phyloP scores from a whole-genome alignment of 2,329 filamentous ascomycete genomes.

The Lasiodiplodia gonubiensis region DNA sequence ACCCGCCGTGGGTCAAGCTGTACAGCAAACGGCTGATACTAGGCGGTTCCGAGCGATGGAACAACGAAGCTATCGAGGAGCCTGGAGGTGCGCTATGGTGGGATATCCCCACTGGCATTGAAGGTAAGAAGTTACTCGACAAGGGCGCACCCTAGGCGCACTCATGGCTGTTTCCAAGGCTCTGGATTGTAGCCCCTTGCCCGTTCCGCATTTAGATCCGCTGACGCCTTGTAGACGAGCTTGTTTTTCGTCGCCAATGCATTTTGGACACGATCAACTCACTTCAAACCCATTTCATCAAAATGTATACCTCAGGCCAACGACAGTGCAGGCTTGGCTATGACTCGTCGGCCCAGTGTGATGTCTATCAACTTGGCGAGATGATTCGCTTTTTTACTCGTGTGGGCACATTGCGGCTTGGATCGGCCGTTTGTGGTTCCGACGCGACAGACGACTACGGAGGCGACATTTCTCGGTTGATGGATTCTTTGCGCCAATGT shows the following conservation, averaged over 20 bases:
- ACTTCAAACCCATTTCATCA: slow-evolving; percentile 70
- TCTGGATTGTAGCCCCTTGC: not conserved
- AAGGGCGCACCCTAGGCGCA: not conserved
- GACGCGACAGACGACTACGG: slow-evolving; percentile 57
- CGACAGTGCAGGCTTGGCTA: slow-evolving; percentile 76
- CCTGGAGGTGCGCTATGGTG: slow-evolving; percentile 66
- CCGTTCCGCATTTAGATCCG: not conserved
- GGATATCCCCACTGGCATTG: slow-evolving; percentile 71
- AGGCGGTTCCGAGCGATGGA: slow-evolving; percentile 68
- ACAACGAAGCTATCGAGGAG: slow-evolving; percentile 39
- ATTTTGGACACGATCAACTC: slow-evolving; percentile 73
- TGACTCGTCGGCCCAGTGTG: slow-evolving; percentile 73
- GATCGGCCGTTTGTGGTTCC: slow-evolving; percentile 50
- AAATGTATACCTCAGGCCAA: slow-evolving; percentile 69
- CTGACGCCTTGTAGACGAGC: slow-evolving; percentile 59
- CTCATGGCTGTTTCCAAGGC: slow-evolving; percentile 6
- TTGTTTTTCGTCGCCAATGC: slow-evolving; percentile 68
- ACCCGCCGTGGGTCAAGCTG: slow-evolving; percentile 64
- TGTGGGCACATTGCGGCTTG: slow-evolving; percentile 65
- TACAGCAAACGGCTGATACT: slow-evolving; percentile 70
- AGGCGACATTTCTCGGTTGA: slow-evolving; percentile 66
- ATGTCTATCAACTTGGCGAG: slow-evolving; percentile 79
- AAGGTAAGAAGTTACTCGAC: slow-evolving; percentile 53
- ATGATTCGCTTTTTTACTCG: slow-evolving; percentile 73
- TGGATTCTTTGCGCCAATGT: slow-evolving; percentile 67